A percentile compares a stretch with the other conserved stretches of the same genome.
Evolutionary conservation across 345 rosid genomes (phyloP).

Genomic region (Boechera stricta): DNA sequence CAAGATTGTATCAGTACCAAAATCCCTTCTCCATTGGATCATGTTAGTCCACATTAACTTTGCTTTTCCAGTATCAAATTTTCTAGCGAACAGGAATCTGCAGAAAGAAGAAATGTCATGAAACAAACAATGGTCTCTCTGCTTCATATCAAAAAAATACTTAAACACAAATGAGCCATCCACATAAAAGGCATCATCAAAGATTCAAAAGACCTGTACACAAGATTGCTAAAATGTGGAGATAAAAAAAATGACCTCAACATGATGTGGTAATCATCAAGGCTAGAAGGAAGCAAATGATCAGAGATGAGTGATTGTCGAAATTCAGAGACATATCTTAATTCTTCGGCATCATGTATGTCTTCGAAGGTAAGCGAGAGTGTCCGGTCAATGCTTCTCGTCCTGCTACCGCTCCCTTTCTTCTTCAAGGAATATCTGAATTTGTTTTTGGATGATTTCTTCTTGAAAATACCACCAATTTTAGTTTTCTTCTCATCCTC

Average conservation of each 20-base stretch:
- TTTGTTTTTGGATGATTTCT: constrained; percentile 70
- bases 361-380: constrained; percentile 68
- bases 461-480: constrained; percentile 75
- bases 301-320: constrained; percentile 61
- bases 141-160: not conserved
- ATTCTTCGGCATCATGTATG: constrained; percentile 68
- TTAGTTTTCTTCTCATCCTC: constrained; percentile 72
- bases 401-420: not conserved
- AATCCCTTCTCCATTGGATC: constrained; percentile 90
- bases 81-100: constrained; percentile 87
- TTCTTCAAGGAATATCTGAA: constrained; percentile 41
- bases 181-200: not conserved
- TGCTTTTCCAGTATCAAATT: constrained; percentile 75
- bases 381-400: constrained; percentile 24
- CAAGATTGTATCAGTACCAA: constrained; percentile 76
- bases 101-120: not conserved
- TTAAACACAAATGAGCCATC: constrained; percentile 8
- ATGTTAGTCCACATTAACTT: constrained; percentile 84
- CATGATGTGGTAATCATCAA: constrained; percentile 75
- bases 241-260: constrained; percentile 53
- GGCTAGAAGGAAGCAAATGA: constrained; percentile 64
- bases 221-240: not conserved
- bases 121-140: not conserved
- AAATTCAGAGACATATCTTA: constrained; percentile 65
- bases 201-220: not conserved